Evolutionary conservation across 2,329 filamentous ascomycete genomes (phyloP).

Genomic region (Cladobotryum mycophilum): DNA sequence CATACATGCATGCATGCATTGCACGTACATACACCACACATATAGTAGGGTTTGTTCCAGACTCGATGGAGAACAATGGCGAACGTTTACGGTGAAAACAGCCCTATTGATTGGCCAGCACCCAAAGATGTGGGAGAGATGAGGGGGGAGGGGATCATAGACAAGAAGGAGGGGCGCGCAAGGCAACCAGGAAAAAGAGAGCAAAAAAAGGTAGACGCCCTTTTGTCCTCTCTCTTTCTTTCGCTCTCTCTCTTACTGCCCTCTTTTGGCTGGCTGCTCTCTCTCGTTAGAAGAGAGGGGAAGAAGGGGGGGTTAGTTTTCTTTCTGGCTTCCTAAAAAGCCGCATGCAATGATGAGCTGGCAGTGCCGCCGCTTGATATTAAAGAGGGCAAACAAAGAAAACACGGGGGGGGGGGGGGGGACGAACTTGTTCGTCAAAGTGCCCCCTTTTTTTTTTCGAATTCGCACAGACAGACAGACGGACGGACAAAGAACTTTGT

Average conservation of each 20-base stretch:
- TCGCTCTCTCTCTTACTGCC: background rate
- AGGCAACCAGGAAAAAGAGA: slow-evolving; percentile 9
- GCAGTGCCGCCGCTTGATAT: slow-evolving; percentile 53
- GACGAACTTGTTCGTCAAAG: slow-evolving; percentile 5
- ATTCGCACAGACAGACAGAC: too few species aligned
- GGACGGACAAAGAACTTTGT: too few species aligned
- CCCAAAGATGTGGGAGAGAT: background rate
- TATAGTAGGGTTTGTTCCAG: slow-evolving; percentile 6
- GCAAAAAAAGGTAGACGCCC: slow-evolving; percentile 10
- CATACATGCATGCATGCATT: too few species aligned
- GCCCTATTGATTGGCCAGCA: slow-evolving; percentile 9
- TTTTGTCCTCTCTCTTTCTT: background rate
- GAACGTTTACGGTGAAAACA: slow-evolving; percentile 11
- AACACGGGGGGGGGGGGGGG: slow-evolving; percentile 6
- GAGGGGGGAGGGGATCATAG: background rate
- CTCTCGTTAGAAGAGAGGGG: background rate
- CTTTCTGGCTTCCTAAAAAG: slow-evolving; percentile 20
- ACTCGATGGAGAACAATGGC: slow-evolving; percentile 7
- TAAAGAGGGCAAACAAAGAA: slow-evolving; percentile 10
- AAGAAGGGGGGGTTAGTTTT: background rate
- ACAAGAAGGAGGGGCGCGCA: slow-evolving; percentile 8
- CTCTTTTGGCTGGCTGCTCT: background rate
- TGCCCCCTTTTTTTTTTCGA: too few species aligned
- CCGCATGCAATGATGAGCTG: slow-evolving; percentile 73
- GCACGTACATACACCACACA: too few species aligned